A percentile compares a stretch with the other conserved stretches of the same genome.
phyloP scores from a whole-genome alignment of 495 filamentous ascomycete species.

The Tuber borchii region DNA sequence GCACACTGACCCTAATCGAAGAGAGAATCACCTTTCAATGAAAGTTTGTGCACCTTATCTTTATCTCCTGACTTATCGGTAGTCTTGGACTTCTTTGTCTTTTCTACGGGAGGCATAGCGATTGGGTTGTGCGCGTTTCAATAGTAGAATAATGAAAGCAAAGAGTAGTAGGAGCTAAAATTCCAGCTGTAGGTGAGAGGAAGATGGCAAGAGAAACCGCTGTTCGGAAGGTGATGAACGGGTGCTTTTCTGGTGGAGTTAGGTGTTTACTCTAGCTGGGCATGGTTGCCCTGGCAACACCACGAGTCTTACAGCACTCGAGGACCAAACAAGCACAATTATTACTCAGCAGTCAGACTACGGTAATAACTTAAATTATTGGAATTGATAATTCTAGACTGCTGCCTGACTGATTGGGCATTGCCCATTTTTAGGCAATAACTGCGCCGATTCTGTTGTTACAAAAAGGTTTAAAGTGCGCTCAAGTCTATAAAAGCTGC shows the following conservation, averaged over 20 bases:
- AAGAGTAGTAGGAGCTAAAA: neutral
- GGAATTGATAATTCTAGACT: neutral
- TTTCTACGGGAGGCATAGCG: conserved; percentile 24
- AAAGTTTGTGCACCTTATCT: conserved; percentile 87
- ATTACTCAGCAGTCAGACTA: neutral
- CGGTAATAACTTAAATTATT: neutral
- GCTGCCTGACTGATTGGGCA: neutral
- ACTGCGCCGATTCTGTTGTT: neutral
- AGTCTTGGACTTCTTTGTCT: conserved; percentile 21
- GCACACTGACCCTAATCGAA: neutral
- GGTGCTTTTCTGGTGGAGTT: conserved; percentile 7
- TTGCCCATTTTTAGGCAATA: neutral
- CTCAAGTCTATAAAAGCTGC: neutral
- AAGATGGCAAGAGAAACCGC: conserved; percentile 4
- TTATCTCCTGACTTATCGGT: conserved; percentile 59
- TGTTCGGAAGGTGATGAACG: conserved; percentile 14
- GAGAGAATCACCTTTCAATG: conserved; percentile 63
- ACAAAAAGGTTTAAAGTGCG: neutral
- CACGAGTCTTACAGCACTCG: neutral
- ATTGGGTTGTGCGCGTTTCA: neutral
- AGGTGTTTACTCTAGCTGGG: conserved; percentile 26
- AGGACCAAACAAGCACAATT: neutral
- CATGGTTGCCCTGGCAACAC: conserved; percentile 32
- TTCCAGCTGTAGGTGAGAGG: conserved; percentile 11
- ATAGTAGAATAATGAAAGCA: neutral